phyloP scores from a whole-genome alignment of 192 early-diverging fungal genomes.

The Phlyctochytrium planicorne region DNA sequence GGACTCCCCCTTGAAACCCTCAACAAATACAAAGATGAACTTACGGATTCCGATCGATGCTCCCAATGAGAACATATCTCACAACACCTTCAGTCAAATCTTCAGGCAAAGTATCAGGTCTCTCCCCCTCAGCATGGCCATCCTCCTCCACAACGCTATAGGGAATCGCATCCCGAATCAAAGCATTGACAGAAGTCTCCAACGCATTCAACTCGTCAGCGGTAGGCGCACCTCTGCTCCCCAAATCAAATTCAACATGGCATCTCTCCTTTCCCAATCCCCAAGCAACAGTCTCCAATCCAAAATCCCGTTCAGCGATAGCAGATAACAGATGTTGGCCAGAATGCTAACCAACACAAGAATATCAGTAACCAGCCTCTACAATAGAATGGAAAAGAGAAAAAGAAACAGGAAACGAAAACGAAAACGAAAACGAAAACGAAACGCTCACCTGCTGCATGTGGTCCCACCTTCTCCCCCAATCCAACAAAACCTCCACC shows the following conservation, averaged over 20 bases:
- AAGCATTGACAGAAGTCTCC: constrained; percentile 53
- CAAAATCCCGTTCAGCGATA: constrained; percentile 55
- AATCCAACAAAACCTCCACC: constrained; percentile 56
- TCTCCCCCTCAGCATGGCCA: constrained; percentile 29
- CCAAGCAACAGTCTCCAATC: constrained; percentile 68
- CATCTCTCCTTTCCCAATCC: constrained; percentile 51
- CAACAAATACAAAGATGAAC: neutral
- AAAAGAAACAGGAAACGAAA: neutral
- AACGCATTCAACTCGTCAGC: constrained; percentile 44
- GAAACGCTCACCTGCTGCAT: constrained; percentile 54
- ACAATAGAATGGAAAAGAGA: neutral
- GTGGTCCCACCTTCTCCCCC: constrained; percentile 66
- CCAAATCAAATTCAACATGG: constrained; percentile 57
- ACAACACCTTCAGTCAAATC: constrained; percentile 49
- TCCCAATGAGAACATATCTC: constrained; percentile 49
- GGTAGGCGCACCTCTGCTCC: constrained; percentile 31
- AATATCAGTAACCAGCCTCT: too few relatives aligned
- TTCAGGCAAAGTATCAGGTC: constrained; percentile 52
- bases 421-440: neutral
- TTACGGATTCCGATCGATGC: constrained; percentile 54
- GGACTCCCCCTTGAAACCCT: neutral
- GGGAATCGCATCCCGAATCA: constrained; percentile 52
- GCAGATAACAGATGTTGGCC: constrained; percentile 76
- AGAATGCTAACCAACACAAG: constrained; percentile 49
- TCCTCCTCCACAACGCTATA: constrained; percentile 42